phyloP scores from a whole-genome alignment of 768 basidiomycete genomes.

The Pulveroboletus sp. region DNA sequence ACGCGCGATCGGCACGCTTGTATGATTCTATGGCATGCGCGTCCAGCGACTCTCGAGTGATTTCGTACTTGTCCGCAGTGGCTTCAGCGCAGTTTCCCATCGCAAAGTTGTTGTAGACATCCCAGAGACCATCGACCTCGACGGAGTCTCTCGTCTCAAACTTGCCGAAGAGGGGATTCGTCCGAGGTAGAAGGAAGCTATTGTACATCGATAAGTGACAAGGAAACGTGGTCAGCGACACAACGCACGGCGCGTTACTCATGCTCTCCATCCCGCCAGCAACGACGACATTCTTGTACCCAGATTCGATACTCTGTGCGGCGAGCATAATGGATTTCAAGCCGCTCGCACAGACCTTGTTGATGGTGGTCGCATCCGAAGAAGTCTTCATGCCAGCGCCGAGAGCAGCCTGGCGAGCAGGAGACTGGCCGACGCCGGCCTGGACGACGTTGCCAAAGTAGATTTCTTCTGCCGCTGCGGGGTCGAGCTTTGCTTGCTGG shows the following conservation, averaged over 20 bases:
- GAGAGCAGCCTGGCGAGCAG: constrained; percentile 97
- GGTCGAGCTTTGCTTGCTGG: constrained; percentile 71
- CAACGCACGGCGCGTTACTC: constrained; percentile 93
- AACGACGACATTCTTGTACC: constrained; percentile 80
- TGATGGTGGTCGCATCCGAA: constrained; percentile 97
- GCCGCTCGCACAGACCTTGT: constrained; percentile 99
- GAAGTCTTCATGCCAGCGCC: constrained; percentile 74
- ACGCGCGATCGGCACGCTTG: constrained; percentile 86
- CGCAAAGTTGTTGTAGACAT: constrained; percentile 95
- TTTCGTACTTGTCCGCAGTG: constrained; percentile 75
- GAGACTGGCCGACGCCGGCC: constrained; percentile 94
- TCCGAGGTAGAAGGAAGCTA: constrained; percentile 79
- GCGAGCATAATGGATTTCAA: constrained; percentile 95
- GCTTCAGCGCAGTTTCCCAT: constrained; percentile 98
- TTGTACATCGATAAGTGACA: neutral
- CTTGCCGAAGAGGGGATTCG: constrained; percentile 84
- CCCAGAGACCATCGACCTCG: constrained; percentile 90
- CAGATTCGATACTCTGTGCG: constrained; percentile 83
- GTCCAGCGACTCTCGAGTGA: constrained; percentile 86
- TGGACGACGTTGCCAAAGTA: constrained; percentile 98
- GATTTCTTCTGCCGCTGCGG: constrained; percentile 85
- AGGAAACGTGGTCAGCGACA: constrained; percentile 1
- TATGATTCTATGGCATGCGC: constrained; percentile 93
- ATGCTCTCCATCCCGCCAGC: constrained; percentile 99
- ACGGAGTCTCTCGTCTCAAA: constrained; percentile 84